A percentile compares a stretch with the other conserved stretches of the same genome.
Conservation (phyloP, 2,329 filamentous ascomycete genomes). For the Claviceps lovelessii region DNA sequence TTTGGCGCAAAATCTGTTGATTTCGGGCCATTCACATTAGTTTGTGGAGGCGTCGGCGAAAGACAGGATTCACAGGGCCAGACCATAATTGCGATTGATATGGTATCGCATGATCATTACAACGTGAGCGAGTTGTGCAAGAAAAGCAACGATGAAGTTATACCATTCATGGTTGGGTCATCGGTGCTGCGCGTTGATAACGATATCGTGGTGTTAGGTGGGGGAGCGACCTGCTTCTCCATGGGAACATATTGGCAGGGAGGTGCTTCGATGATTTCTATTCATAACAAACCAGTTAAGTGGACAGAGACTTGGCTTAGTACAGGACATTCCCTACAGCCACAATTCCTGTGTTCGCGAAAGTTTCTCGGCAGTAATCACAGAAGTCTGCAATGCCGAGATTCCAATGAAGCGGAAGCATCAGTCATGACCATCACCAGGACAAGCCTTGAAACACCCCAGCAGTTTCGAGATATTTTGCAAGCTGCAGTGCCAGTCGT, state of each 20-base stretch:
- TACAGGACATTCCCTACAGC: not conserved
- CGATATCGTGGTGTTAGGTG: conserved; percentile 52
- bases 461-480: conserved; percentile 48
- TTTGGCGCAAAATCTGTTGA: conserved; percentile 19
- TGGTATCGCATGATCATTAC: conserved; percentile 21
- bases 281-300: not conserved
- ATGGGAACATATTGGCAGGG: conserved; percentile 79
- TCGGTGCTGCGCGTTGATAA: conserved; percentile 35
- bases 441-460: conserved; percentile 32
- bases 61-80: conserved; percentile 15
- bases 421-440: conserved; percentile 30
- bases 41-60: conserved; percentile 22
- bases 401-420: conserved; percentile 5
- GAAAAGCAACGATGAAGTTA: conserved; percentile 1
- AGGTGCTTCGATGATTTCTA: conserved; percentile 33
- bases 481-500: conserved; percentile 40
- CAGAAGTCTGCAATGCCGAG: not conserved
- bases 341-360: conserved; percentile 16
- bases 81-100: conserved; percentile 12
- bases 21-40: conserved; percentile 9
- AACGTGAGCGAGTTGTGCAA: conserved; percentile 4
- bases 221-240: conserved; percentile 78
- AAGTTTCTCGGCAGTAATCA: conserved; percentile 9
- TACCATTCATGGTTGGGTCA: conserved; percentile 58
- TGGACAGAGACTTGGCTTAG: not conserved